A percentile compares a stretch with the other conserved stretches of the same genome.
Conservation (phyloP, 2,329 filamentous ascomycete genomes). For the Didymella pinodella region DNA sequence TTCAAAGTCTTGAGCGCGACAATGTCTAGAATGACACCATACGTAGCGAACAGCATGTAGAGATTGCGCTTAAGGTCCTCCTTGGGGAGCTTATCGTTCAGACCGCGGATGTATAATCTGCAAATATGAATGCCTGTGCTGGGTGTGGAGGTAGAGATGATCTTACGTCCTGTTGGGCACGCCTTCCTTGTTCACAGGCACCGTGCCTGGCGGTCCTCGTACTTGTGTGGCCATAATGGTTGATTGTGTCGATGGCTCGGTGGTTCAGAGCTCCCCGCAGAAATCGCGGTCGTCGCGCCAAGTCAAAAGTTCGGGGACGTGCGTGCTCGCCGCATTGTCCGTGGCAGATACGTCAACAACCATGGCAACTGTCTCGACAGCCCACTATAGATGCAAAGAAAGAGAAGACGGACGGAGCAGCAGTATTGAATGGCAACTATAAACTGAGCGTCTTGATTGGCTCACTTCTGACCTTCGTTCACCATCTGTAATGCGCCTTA, state of each 20-base stretch:
- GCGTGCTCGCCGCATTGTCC: conserved; percentile 26
- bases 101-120: conserved; percentile 88
- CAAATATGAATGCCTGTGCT: not conserved
- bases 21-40: conserved; percentile 90
- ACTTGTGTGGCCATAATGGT: conserved; percentile 37
- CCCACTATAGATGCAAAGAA: not conserved
- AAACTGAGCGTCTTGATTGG: not conserved
- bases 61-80: conserved; percentile 83
- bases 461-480: not conserved
- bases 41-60: conserved; percentile 93
- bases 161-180: conserved; percentile 48
- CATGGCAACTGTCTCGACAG: conserved; percentile 4
- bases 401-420: conserved; percentile 10
- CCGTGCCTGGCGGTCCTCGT: conserved; percentile 37
- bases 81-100: conserved; percentile 91
- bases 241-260: conserved; percentile 15
- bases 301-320: conserved; percentile 32
- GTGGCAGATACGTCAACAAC: conserved; percentile 10
- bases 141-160: not conserved
- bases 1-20: conserved; percentile 86
- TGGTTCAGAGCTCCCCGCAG: conserved; percentile 37
- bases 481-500: conserved; percentile 10
- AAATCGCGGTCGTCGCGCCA: conserved; percentile 32
- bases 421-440: not conserved
- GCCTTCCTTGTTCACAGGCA: conserved; percentile 28